Conservation (phyloP, 441 rosid genomes). For the Euphorbia celastroides region DNA sequence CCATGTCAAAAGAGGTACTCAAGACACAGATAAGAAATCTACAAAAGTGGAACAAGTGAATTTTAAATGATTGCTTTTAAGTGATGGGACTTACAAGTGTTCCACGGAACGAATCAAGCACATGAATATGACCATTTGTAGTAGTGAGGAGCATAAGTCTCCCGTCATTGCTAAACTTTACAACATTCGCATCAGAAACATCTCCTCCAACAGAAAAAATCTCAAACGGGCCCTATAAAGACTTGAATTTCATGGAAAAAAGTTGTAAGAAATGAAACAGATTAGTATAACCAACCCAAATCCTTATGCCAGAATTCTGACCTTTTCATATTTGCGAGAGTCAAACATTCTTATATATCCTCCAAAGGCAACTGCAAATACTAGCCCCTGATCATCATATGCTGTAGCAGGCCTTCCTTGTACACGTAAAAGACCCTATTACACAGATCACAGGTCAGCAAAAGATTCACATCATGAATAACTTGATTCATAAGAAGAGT, state of each 20-base stretch:
- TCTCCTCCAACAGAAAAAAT: constrained; percentile 84
- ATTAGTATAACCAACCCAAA: constrained; percentile 6
- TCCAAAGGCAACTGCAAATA: constrained; percentile 89
- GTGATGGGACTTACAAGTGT: constrained; percentile 53
- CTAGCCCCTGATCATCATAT: constrained; percentile 92
- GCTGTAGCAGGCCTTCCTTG: constrained; percentile 97
- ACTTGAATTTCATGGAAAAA: constrained; percentile 13
- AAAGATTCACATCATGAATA: neutral
- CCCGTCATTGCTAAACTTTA: constrained; percentile 90
- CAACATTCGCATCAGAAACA: constrained; percentile 72
- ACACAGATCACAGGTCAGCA: constrained; percentile 14
- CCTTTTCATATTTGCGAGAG: constrained; percentile 87
- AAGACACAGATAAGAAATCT: neutral
- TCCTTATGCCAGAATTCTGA: constrained; percentile 19
- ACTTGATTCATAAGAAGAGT: neutral
- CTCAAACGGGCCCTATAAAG: constrained; percentile 74
- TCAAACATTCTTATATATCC: constrained; percentile 90
- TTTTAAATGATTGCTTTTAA: neutral
- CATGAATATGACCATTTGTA: constrained; percentile 77
- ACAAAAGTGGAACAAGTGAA: neutral
- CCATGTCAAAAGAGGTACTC: constrained; percentile 14
- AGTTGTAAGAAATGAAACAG: neutral
- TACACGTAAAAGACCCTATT: constrained; percentile 77
- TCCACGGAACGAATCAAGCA: constrained; percentile 93
- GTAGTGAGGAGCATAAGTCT: constrained; percentile 91